Percentiles rank a stretch among this genome's conserved stretches.
These are phyloP conservation scores for Neurospora sp. DNA, from an alignment of 2,329 filamentous ascomycete species.

Conservation along the genomic window DNA sequence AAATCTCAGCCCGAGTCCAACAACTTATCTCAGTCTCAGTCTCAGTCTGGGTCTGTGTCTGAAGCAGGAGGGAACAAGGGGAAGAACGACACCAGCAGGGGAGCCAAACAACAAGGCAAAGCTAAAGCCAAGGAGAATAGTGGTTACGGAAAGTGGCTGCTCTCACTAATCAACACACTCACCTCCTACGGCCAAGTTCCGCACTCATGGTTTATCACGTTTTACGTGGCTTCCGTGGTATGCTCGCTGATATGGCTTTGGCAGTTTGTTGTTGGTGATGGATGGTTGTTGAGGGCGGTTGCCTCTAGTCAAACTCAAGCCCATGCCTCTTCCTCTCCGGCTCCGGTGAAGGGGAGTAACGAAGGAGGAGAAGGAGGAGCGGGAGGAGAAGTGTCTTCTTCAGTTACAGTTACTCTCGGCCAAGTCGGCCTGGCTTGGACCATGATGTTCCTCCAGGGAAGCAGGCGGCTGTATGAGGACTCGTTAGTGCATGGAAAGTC, in stretches of 20 bases:
- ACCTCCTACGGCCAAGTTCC: constrained; percentile 52
- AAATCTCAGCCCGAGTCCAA: too few relatives aligned
- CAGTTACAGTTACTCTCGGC: constrained; percentile 35
- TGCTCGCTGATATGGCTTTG: constrained; percentile 65
- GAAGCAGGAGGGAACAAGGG: background rate
- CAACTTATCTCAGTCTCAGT: too few relatives aligned
- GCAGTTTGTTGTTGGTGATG: constrained; percentile 48
- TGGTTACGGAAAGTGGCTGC: constrained; percentile 9
- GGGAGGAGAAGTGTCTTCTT: background rate
- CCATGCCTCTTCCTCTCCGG: constrained; percentile 7
- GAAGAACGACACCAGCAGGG: background rate
- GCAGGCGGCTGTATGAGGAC: constrained; percentile 68
- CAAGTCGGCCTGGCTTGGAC: constrained; percentile 59
- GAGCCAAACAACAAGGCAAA: background rate
- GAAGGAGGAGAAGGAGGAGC: background rate
- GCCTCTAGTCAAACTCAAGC: constrained; percentile 20
- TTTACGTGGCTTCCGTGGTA: constrained; percentile 64
- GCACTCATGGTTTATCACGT: constrained; percentile 82
- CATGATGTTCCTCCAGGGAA: constrained; percentile 67
- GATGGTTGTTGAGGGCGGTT: constrained; percentile 41
- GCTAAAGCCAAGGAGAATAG: background rate
- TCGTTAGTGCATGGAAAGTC: constrained; percentile 54
- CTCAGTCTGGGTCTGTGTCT: background rate
- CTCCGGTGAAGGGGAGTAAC: background rate
- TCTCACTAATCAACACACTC: constrained; percentile 22